Evolutionary conservation across 768 basidiomycete species (phyloP).

Genomic region (Lactarius evosmus): DNA sequence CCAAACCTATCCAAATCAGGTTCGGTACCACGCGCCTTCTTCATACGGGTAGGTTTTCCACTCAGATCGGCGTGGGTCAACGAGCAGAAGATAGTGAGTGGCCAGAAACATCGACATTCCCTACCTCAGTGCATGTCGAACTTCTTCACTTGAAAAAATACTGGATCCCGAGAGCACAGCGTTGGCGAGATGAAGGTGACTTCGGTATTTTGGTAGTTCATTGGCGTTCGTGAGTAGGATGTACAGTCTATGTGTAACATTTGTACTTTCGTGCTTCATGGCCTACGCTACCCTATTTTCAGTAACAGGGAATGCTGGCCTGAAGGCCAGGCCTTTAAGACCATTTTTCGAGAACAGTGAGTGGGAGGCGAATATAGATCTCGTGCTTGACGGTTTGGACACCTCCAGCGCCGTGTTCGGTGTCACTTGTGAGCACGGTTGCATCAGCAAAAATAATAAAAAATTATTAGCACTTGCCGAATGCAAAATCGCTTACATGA

Average conservation of each 20-base stretch:
- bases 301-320: conserved; percentile 87
- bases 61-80: conserved; percentile 59
- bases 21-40: conserved; percentile 34
- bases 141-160: conserved; percentile 69
- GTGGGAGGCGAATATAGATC: conserved; percentile 55
- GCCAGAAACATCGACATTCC: conserved; percentile 60
- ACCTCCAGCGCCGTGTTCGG: conserved; percentile 85
- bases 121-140: conserved; percentile 87
- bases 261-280: background rate
- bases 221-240: conserved; percentile 83
- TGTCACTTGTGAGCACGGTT: conserved; percentile 55
- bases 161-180: conserved; percentile 67
- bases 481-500: too few species aligned
- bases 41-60: conserved; percentile 58
- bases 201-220: conserved; percentile 45
- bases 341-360: conserved; percentile 52
- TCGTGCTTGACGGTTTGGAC: conserved; percentile 89
- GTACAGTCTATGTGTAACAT: conserved; percentile 66
- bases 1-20: conserved; percentile 26
- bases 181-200: background rate
- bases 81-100: conserved; percentile 58
- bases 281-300: background rate
- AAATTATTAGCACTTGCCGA: too few species aligned
- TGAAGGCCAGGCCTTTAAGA: conserved; percentile 90
- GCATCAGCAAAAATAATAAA: too few species aligned